Evolutionary conservation across 1,284 basidiomycete genomes (phyloP).

Genomic region (Cystobasidium slooffiae): DNA sequence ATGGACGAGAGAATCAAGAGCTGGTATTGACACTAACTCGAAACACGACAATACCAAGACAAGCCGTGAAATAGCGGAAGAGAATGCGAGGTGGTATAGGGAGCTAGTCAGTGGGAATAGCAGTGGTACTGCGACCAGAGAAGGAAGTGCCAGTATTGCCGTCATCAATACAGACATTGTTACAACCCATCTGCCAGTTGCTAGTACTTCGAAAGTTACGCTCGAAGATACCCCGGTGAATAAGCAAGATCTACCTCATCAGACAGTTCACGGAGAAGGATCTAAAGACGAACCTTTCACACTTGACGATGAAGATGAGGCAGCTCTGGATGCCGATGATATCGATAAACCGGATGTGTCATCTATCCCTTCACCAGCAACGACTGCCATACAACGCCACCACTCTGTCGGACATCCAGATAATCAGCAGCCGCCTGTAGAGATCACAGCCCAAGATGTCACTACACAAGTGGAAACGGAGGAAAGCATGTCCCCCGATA

Average conservation of each 20-base stretch:
- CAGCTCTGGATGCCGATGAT: background rate
- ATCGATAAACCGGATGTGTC: background rate
- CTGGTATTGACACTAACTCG: background rate
- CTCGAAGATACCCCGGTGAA: slow-evolving; percentile 2
- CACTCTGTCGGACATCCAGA: no score
- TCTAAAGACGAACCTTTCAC: slow-evolving; percentile 15
- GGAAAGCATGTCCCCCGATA: background rate
- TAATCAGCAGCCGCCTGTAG: no score
- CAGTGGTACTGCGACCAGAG: background rate
- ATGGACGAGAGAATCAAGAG: slow-evolving; percentile 29
- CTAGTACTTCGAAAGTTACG: slow-evolving; percentile 25
- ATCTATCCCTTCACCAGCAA: background rate
- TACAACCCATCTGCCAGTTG: background rate
- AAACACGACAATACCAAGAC: background rate
- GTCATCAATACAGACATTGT: background rate
- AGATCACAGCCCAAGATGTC: no score
- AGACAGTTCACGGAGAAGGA: slow-evolving; percentile 5
- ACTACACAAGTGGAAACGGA: no score
- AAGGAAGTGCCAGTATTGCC: background rate
- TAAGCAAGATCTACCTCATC: background rate
- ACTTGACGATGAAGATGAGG: slow-evolving; percentile 27
- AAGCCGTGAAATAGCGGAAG: slow-evolving; percentile 16
- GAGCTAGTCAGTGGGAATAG: slow-evolving; percentile 24
- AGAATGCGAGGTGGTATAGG: slow-evolving; percentile 31
- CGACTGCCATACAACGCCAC: background rate